Evolutionary conservation across 768 basidiomycete species (phyloP).

Genomic region (Amanita brunnescens): DNA sequence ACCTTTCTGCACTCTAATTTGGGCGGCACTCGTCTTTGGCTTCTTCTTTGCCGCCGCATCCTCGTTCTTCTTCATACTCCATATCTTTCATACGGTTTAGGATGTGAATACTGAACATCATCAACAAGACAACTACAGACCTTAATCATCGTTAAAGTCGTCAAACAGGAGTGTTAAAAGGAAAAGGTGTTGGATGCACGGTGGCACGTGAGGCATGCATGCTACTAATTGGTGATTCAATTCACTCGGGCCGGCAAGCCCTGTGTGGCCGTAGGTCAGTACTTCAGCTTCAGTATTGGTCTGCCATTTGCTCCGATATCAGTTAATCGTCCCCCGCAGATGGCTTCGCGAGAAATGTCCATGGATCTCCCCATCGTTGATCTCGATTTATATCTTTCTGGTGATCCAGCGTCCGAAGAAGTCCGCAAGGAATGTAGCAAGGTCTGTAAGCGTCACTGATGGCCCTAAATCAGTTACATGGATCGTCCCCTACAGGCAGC

Average conservation of each 20-base stretch:
- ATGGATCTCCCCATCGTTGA: conserved; percentile 67
- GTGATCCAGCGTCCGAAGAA: conserved; percentile 32
- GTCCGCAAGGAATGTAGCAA: conserved; percentile 58
- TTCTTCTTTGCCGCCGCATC: conserved; percentile 96
- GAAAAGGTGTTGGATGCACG: neutral
- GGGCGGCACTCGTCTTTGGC: conserved; percentile 97
- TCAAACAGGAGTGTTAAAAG: conserved; percentile 6
- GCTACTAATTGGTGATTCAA: neutral
- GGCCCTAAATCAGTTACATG: neutral
- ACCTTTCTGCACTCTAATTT: conserved; percentile 99
- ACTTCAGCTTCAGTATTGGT: too few relatives aligned
- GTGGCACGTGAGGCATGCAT: neutral
- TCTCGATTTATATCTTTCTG: conserved; percentile 60
- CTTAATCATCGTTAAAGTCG: conserved; percentile 37
- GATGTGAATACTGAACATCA: neutral
- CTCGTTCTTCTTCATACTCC: conserved; percentile 99
- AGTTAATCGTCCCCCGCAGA: neutral
- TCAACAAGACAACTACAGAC: conserved; percentile 15
- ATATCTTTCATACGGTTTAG: conserved; percentile 54
- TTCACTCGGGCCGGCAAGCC: too few relatives aligned
- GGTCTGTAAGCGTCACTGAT: conserved; percentile 23
- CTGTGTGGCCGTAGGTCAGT: too few relatives aligned
- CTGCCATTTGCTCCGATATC: neutral
- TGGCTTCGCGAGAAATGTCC: conserved; percentile 16
- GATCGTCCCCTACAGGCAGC: conserved; percentile 46